Base-by-base conservation (phyloP, 1,139 yeast genomes). In the Oligophagozyma castellii region DNA sequence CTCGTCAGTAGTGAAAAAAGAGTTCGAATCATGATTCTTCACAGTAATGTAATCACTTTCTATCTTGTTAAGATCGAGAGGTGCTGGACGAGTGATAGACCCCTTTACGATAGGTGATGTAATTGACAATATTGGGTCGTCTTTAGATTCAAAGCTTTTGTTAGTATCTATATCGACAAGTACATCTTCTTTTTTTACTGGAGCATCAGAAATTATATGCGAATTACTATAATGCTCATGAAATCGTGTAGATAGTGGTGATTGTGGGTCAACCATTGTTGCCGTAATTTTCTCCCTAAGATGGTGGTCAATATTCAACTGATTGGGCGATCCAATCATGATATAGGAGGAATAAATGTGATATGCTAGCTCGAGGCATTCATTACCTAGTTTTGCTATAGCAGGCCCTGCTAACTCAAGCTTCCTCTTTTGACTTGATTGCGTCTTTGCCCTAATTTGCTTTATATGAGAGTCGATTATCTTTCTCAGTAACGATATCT, bases 241-340 rank as follows among this genome's bases (percentile, higher is more conserved):
- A 16, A 29, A 29, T 4, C 12, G 26, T 14, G 16, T 24, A 2
- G 35, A 27, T 23, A 33, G 12, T 4, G 59, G 57, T 1, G 62
- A 55, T 4, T 42, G 38, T 3, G 63, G 57, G 30, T 53, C 51
- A 6, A 60, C 48, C 55, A 76, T 61, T 2, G 67, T 52, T 2
- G 47, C 42, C 1, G 68, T 58, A 21, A 80, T 64, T 21, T 60
- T 53, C 12, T 57, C 61, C 32, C 78, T 62, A 27, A 78, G 50
- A 7, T 47, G 49, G 37, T 71, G 77, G 37, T 75, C 77, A 29
- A 84, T 71, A 42, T 84, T 84, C 28, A 83, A 58, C 35, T 73
- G 75, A 36, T 63, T 70, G 0, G 92, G 79, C 0, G 94, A 70
- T 14, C 77, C 79, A 8, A 63, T 54, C n/a, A 77, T 66, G 28